phyloP scores from a whole-genome alignment of 306 rosid species.

The Lotus japonicus region DNA sequence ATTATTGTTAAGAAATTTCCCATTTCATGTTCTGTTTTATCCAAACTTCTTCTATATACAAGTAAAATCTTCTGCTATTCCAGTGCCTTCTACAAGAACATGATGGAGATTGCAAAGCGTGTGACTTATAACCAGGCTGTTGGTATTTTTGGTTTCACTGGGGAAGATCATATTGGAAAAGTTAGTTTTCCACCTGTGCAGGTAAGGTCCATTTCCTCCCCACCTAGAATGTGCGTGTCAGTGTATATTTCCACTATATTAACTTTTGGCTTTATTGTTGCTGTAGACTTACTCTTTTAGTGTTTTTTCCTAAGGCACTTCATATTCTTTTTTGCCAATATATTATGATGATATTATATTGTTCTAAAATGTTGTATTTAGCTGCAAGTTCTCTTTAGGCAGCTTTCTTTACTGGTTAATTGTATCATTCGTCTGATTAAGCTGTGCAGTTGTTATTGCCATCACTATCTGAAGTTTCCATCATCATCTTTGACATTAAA shows the following conservation, averaged over 20 bases:
- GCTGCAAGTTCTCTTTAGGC: background rate
- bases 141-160: constrained; percentile 83
- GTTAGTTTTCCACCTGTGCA: constrained; percentile 91
- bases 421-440: background rate
- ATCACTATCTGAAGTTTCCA: background rate
- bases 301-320: background rate
- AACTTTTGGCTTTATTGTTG: background rate
- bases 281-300: background rate
- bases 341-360: background rate
- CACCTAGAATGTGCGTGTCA: background rate
- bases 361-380: background rate
- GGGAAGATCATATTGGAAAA: constrained; percentile 96
- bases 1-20: background rate
- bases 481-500: background rate
- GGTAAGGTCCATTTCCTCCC: constrained; percentile 40
- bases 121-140: constrained; percentile 91
- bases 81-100: constrained; percentile 82
- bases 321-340: background rate
- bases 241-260: background rate
- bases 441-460: background rate
- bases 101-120: constrained; percentile 68
- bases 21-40: background rate
- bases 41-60: background rate
- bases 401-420: background rate
- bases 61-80: background rate